These are phyloP conservation scores for Lanzia echinophila DNA, from an alignment of 2,329 filamentous ascomycete genomes.

Conservation along the genomic window DNA sequence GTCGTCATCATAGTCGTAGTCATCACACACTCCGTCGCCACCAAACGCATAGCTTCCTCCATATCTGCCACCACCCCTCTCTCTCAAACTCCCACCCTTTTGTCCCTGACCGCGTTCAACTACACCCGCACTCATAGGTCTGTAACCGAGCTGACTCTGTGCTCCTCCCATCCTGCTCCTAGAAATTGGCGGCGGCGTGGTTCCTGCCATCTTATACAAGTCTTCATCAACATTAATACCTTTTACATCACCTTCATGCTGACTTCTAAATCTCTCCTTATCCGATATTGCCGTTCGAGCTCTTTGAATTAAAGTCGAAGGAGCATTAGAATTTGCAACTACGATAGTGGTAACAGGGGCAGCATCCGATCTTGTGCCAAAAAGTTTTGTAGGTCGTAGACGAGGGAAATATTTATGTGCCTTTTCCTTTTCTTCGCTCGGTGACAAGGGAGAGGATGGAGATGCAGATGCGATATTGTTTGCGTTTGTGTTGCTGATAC, in stretches of 20 bases:
- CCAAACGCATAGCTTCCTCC: not conserved
- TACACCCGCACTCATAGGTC: constrained; percentile 17
- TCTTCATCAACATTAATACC: not conserved
- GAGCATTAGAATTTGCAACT: not conserved
- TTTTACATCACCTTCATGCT: not conserved
- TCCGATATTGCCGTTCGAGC: not conserved
- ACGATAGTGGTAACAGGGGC: not conserved
- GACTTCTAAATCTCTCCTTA: not conserved
- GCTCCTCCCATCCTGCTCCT: constrained; percentile 10
- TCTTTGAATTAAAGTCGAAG: not conserved
- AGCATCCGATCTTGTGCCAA: constrained; percentile 4
- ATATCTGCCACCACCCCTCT: constrained; percentile 1
- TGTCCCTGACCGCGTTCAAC: not conserved
- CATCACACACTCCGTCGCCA: constrained; percentile 4
- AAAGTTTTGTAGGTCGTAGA: not conserved
- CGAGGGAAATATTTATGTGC: constrained; percentile 2
- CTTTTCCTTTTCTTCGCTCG: not conserved
- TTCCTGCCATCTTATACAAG: constrained; percentile 13
- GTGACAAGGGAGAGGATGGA: not conserved
- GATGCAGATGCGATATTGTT: not conserved
- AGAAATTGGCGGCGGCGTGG: constrained; percentile 27
- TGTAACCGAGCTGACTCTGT: constrained; percentile 1
- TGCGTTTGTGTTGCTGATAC: not conserved
- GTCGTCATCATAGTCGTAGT: not conserved
- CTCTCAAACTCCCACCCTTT: not conserved